Evolutionary conservation across 257 asterid species (phyloP).

Genomic region (Solanum chaucha): DNA sequence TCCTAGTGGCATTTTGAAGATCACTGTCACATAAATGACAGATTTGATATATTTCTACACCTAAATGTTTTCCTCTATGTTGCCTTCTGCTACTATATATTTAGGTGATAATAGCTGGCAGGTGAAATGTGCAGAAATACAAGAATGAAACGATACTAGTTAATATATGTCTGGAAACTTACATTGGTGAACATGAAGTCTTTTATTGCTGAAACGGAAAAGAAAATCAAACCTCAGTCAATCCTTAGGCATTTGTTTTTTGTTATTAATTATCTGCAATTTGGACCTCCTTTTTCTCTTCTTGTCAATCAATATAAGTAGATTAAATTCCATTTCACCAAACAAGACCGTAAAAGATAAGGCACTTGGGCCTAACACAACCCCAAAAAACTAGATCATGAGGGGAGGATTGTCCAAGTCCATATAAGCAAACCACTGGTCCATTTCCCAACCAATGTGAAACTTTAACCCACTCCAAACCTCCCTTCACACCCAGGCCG

Average conservation of each 20-base stretch:
- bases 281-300: background rate
- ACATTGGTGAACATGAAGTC: background rate
- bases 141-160: background rate
- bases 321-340: background rate
- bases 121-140: background rate
- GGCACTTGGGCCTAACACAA: background rate
- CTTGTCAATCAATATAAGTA: background rate
- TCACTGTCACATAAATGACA: background rate
- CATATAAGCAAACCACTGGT: background rate
- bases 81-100: background rate
- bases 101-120: background rate
- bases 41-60: background rate
- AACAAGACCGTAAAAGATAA: background rate
- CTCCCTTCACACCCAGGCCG: background rate
- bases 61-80: background rate
- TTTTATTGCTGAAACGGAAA: background rate
- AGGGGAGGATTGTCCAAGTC: background rate
- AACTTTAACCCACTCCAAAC: background rate
- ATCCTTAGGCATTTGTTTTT: background rate
- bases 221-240: background rate
- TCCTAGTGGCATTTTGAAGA: background rate
- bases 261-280: background rate
- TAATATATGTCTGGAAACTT: background rate
- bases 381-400: background rate
- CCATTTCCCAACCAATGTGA: background rate